Evolutionary conservation across 2,329 filamentous ascomycete genomes (phyloP), one percentile per base, ranked within the genome.

Genomic region (Ceratocystis albifundus): DNA sequence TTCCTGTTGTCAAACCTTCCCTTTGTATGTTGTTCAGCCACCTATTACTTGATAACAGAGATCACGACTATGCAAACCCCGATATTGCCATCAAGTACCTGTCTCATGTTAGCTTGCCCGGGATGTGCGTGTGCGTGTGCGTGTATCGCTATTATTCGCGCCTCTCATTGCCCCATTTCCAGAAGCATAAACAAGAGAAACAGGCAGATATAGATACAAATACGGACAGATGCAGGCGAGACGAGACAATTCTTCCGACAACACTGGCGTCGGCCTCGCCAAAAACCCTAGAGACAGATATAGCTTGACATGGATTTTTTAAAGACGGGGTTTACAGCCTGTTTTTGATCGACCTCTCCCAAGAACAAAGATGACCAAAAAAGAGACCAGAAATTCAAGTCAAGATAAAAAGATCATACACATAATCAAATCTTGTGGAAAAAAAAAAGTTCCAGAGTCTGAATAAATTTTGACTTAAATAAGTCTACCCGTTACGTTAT

Each of bases 401-500:
- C 3, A 36, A 59, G 17, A 2, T 8, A 53, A 41, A 55, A 59
- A 32, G 46, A 55, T 22, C 25, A 50, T 64, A 63, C 45, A 68
- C 62, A 61, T 41, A 32, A 3, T 41, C 20, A 48, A 20, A 48
- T 62, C 48, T 65, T 48, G 59, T 44, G 44, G 61, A 46, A 55
- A 65, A 46, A 55, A 65, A 28, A 53, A 65, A 41, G 57, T 64
- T 68, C 48, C 66, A 66, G 64, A 64, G 55, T 68, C 66, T 64
- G 64, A 68, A 68, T 64, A 41, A 66, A 65, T 66, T 66, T 68
- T 68, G 66, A 68, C 66, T 61, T 68, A 68, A 41, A 41, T 10
- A 20, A 68, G 48, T 68, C 59, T 68, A 68, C 64, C 66, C 66
- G 50, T 68, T 65, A 68, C 61, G 63, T 68, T 66, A 68, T 66